Percentiles rank a stretch among this genome's conserved stretches.
Conservation (phyloP, 176 grass and related monocot genomes). For the Luzula sylvatica region DNA sequence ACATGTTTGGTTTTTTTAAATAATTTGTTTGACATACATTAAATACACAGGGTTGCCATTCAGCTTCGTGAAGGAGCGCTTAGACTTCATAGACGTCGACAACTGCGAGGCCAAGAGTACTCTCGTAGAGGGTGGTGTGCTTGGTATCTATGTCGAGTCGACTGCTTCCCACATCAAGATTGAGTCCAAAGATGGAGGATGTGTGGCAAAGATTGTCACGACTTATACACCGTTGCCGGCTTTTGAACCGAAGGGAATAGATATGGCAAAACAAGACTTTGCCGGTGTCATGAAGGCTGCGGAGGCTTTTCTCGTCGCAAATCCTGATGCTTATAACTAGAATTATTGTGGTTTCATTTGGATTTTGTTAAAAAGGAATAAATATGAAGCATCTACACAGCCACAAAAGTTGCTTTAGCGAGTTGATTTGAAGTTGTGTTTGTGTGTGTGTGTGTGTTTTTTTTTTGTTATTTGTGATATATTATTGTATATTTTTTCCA, state of each 20-base stretch:
- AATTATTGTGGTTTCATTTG: not conserved
- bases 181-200: constrained; percentile 39
- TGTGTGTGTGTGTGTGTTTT: too few relatives aligned
- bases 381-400: too few relatives aligned
- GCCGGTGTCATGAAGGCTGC: constrained; percentile 39
- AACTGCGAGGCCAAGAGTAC: constrained; percentile 50
- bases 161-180: constrained; percentile 47
- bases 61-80: constrained; percentile 45
- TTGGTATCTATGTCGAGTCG: constrained; percentile 36
- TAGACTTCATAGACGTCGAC: constrained; percentile 44
- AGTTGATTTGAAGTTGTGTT: too few relatives aligned
- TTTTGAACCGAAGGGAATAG: constrained; percentile 25
- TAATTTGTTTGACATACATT: too few relatives aligned
- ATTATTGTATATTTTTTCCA: too few relatives aligned
- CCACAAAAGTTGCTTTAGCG: too few relatives aligned
- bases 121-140: constrained; percentile 51
- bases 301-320: constrained; percentile 49
- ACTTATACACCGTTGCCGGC: constrained; percentile 40
- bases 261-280: constrained; percentile 42
- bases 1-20: too few relatives aligned
- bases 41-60: constrained; percentile 62
- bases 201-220: constrained; percentile 40
- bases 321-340: constrained; percentile 55
- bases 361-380: too few relatives aligned
- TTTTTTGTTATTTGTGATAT: too few relatives aligned